These are phyloP conservation scores for Talaromyces sp. DNA, from an alignment of 2,329 filamentous ascomycete species.

Conservation along the genomic window DNA sequence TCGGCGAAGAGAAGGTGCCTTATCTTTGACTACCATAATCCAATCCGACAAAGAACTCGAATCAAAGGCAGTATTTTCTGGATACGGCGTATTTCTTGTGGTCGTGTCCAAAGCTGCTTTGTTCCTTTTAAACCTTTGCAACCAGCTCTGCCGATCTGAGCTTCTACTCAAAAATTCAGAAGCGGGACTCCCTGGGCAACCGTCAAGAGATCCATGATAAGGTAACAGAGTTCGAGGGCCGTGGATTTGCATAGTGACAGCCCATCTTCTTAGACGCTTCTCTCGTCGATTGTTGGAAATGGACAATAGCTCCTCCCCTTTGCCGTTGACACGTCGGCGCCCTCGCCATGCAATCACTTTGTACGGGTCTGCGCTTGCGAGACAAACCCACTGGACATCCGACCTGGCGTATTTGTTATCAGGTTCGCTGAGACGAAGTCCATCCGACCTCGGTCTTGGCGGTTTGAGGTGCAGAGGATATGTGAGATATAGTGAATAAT, in stretches of 20 bases:
- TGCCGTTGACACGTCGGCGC: neutral
- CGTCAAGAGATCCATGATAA: conserved; percentile 16
- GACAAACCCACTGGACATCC: neutral
- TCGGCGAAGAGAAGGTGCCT: neutral
- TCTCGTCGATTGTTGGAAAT: neutral
- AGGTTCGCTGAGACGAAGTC: neutral
- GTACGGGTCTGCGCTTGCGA: neutral
- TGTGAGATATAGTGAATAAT: neutral
- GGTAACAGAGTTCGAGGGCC: conserved; percentile 13
- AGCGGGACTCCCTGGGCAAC: conserved; percentile 31
- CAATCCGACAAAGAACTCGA: neutral
- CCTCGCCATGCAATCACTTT: neutral
- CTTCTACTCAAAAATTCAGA: conserved; percentile 19
- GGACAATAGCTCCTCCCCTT: neutral
- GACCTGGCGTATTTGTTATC: neutral
- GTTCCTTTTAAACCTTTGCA: neutral
- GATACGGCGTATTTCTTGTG: neutral
- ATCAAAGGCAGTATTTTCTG: neutral
- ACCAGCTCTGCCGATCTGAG: neutral
- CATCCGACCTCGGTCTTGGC: neutral
- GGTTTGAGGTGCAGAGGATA: neutral
- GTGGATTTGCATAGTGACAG: conserved; percentile 31
- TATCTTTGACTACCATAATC: neutral
- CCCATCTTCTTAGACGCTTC: conserved; percentile 22
- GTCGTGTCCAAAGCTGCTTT: neutral